Evolutionary conservation across 129 eudicot genomes (phyloP).

Genomic region (Ambrosia artemisiifolia): DNA sequence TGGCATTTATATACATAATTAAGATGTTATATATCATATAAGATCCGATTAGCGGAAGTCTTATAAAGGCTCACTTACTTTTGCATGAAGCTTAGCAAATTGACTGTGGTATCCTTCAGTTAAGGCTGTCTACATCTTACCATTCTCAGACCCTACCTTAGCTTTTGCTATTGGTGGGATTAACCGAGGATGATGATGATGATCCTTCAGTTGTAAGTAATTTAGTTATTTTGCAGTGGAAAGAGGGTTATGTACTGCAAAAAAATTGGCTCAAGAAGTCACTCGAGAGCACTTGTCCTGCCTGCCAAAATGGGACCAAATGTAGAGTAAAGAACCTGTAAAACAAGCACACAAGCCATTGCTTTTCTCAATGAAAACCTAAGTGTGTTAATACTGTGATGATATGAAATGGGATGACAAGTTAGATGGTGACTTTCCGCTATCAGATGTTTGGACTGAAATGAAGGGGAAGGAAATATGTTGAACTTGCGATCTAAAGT

Average conservation of each 20-base stretch:
- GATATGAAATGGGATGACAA: constrained; percentile 96
- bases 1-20: constrained; percentile 38
- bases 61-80: constrained; percentile 69
- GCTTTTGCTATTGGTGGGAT: too few species aligned
- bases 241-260: constrained; percentile 65
- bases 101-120: constrained; percentile 57
- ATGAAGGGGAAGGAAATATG: constrained; percentile 54
- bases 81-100: constrained; percentile 62
- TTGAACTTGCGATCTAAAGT: constrained; percentile 80
- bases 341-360: constrained; percentile 75
- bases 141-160: too few species aligned
- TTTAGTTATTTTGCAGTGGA: constrained; percentile 69
- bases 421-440: constrained; percentile 73
- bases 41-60: constrained; percentile 75
- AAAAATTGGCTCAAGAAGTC: constrained; percentile 37
- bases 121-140: too few species aligned
- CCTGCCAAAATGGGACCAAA: constrained; percentile 93
- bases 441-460: constrained; percentile 62
- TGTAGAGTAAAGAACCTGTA: constrained; percentile 88
- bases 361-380: constrained; percentile 44
- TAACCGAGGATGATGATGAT: too few species aligned
- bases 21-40: constrained; percentile 72
- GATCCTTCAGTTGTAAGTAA: constrained; percentile 53
- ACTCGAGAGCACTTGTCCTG: constrained; percentile 83
- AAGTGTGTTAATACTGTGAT: constrained; percentile 63